These are phyloP conservation scores for Fraxinus albicans DNA, from an alignment of 305 asterid species.

Conservation along the genomic window DNA sequence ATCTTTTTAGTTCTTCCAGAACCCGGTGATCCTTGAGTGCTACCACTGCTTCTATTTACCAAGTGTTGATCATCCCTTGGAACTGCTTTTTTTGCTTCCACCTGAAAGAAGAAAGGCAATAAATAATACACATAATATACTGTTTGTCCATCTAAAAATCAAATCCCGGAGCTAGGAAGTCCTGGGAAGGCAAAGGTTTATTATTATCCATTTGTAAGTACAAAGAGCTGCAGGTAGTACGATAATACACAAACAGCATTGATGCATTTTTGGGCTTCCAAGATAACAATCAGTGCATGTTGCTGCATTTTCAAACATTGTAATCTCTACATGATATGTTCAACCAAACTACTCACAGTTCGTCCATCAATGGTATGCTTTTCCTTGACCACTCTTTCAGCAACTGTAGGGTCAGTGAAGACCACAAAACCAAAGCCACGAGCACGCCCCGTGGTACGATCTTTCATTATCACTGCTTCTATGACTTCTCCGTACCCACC, in stretches of 20 bases:
- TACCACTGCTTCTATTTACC: slow-evolving; percentile 38
- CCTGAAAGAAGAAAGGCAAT: slow-evolving; percentile 29
- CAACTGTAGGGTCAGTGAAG: slow-evolving; percentile 48
- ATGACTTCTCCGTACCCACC: slow-evolving; percentile 52
- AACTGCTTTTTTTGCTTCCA: slow-evolving; percentile 62
- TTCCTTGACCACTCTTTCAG: slow-evolving; percentile 50
- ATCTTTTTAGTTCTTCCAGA: slow-evolving; percentile 55
- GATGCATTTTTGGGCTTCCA: background rate
- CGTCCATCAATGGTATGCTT: slow-evolving; percentile 57
- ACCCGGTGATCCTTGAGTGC: slow-evolving; percentile 51
- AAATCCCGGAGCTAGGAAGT: background rate
- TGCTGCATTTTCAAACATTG: slow-evolving; percentile 1
- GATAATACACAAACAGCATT: background rate
- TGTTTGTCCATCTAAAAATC: background rate
- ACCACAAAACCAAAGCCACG: slow-evolving; percentile 65
- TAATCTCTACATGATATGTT: background rate
- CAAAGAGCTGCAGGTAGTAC: background rate
- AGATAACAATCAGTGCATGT: background rate
- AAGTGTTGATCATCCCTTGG: slow-evolving; percentile 53
- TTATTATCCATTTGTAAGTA: background rate
- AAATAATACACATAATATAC: background rate
- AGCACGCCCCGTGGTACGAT: slow-evolving; percentile 51
- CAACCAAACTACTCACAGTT: slow-evolving; percentile 36
- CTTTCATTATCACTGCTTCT: slow-evolving; percentile 55
- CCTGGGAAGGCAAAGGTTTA: background rate